Base-by-base conservation (phyloP, 192 early-diverging fungal species). In the Linnemannia exigua region DNA sequence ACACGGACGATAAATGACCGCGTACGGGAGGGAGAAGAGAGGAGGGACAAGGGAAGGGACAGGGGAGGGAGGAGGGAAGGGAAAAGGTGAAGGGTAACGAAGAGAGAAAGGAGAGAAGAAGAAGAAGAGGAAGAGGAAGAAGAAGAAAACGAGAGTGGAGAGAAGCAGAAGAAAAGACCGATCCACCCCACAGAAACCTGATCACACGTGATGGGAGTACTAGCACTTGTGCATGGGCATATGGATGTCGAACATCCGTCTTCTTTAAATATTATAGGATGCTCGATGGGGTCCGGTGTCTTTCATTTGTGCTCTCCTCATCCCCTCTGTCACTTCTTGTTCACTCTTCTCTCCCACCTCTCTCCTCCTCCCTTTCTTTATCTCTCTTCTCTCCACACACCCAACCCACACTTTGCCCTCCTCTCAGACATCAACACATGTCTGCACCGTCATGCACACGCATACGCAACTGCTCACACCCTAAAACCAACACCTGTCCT, bases 301-400 rank as follows among this genome's bases (percentile, higher is more conserved):
- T 9, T 9, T 6, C 41, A 44, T 6, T 44, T 9, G 9, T 28
- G 25, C 25, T 63, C 25, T 63, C 58, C 15, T 63, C 58, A 31
- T 63, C 25, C 1, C 31, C 22, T 33, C 31, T 25, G 1, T 31
- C 22, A 19, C 54, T 52, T 17, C 41, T 44, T 44, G 5, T 52
- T 16, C 51, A 20, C 19, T 20, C 19, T 17, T 1, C 47, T 47
- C 25, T 44, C 71, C 41, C 33, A 1, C 41, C 5, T 35, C 25
- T 7, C 28, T 6, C 25, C 4, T n/a, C 25, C 41, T 46, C 8
- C 20, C 19, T 54, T 73, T 73, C 0, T 54, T 54, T 73, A 25
- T 50, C 47, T n/a, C 33, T 73, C 4, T 74, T 70, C 41, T 52
- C 72, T 73, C 72, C 47, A 63, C 58, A 63, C 1, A 63, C 52